Conservation (phyloP, 176 grass and related monocot genomes). For the Triticum timopheevii region DNA sequence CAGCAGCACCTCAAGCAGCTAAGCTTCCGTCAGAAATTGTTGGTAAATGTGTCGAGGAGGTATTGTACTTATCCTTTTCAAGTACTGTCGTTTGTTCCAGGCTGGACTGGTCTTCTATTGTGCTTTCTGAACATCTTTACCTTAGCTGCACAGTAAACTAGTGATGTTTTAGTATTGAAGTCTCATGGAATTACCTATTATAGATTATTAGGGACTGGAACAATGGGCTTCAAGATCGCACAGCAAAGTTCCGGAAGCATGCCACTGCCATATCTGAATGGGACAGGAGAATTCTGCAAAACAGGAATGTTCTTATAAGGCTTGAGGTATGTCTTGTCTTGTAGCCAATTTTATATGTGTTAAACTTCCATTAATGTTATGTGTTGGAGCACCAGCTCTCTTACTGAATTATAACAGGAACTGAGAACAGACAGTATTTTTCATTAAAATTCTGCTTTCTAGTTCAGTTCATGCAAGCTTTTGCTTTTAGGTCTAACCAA, state of each 20-base stretch:
- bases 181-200: conserved; percentile 26
- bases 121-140: conserved; percentile 12
- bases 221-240: conserved; percentile 94
- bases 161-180: not conserved
- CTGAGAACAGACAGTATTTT: not conserved
- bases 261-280: conserved; percentile 91
- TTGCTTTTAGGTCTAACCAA: not conserved
- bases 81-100: conserved; percentile 1
- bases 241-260: conserved; percentile 92
- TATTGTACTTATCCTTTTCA: conserved; percentile 28
- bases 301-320: conserved; percentile 95
- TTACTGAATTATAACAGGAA: not conserved
- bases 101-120: not conserved
- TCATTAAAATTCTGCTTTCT: not conserved
- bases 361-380: not conserved
- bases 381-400: not conserved
- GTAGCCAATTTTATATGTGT: not conserved
- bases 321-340: conserved; percentile 55
- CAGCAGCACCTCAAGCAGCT: conserved; percentile 52
- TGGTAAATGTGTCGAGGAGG: conserved; percentile 94
- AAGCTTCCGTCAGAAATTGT: conserved; percentile 94
- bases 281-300: conserved; percentile 98
- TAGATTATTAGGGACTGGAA: conserved; percentile 99
- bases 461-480: conserved; percentile 8
- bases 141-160: not conserved